phyloP scores from a whole-genome alignment of 1,284 basidiomycete species.

The Stereum hirsutum region DNA sequence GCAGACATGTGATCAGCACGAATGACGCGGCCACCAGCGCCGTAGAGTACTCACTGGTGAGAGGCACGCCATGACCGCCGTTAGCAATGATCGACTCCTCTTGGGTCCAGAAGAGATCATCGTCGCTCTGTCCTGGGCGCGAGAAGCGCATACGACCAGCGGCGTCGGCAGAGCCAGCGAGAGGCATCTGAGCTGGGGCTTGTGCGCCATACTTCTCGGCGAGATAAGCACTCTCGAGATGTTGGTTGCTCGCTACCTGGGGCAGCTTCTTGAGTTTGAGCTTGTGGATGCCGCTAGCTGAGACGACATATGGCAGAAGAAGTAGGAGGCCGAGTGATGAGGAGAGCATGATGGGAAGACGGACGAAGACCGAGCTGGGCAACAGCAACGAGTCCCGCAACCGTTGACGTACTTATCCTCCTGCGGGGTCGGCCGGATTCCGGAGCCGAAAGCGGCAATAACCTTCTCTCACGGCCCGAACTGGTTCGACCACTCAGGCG shows the following conservation, averaged over 20 bases:
- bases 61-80: slow-evolving; percentile 83
- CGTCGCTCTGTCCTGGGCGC: slow-evolving; percentile 39
- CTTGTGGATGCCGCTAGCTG: slow-evolving; percentile 66
- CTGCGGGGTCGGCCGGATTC: slow-evolving; percentile 8
- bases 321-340: slow-evolving; percentile 43
- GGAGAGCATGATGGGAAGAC: slow-evolving; percentile 60
- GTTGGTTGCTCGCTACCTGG: slow-evolving; percentile 47
- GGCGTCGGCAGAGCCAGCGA: slow-evolving; percentile 65
- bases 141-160: slow-evolving; percentile 53
- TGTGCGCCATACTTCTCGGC: slow-evolving; percentile 78
- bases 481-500: no score
- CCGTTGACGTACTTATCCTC: slow-evolving; percentile 13
- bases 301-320: slow-evolving; percentile 63
- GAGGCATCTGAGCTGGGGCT: slow-evolving; percentile 49
- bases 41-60: slow-evolving; percentile 66
- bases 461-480: no score
- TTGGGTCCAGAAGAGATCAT: slow-evolving; percentile 79
- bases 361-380: background rate
- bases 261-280: slow-evolving; percentile 84
- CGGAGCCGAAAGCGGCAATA: no score
- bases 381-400: background rate
- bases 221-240: slow-evolving; percentile 74
- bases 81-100: slow-evolving; percentile 49
- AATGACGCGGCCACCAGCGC: background rate
- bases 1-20: background rate